Conservation (phyloP, 345 rosid species). For the Acer saccharum region DNA sequence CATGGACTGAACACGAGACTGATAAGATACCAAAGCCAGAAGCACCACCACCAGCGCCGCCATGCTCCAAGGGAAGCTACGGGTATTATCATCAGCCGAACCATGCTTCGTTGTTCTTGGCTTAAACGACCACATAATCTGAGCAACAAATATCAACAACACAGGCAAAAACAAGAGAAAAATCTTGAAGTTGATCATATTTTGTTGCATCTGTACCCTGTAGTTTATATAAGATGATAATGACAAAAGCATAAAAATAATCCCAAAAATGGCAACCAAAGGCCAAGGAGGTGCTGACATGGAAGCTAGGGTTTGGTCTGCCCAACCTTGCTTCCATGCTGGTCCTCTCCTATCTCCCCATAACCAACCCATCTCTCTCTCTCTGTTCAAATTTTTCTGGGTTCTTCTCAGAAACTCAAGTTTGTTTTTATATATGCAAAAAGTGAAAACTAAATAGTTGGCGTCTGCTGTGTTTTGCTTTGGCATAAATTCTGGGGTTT, state of each 20-base stretch:
- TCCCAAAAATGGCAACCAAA: constrained; percentile 49
- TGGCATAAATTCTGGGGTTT: constrained; percentile 42
- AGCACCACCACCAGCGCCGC: constrained; percentile 46
- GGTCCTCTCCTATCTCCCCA: constrained; percentile 60
- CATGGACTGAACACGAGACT: constrained; percentile 61
- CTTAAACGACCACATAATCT: constrained; percentile 13
- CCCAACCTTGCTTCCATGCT: constrained; percentile 72
- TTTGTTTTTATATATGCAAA: constrained; percentile 2
- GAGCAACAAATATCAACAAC: constrained; percentile 45
- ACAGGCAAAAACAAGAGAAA: constrained; percentile 61
- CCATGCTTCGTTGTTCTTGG: constrained; percentile 25
- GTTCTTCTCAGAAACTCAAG: background rate
- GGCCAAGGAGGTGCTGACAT: constrained; percentile 67
- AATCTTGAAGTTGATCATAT: constrained; percentile 51
- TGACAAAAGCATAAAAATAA: constrained; percentile 50
- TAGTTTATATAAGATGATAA: constrained; percentile 54
- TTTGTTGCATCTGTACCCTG: constrained; percentile 50
- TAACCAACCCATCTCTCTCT: constrained; percentile 54
- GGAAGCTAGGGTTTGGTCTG: constrained; percentile 47
- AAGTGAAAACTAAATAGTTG: background rate
- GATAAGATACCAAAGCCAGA: constrained; percentile 64
- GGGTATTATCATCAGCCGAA: constrained; percentile 15
- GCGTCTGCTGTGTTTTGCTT: constrained; percentile 26
- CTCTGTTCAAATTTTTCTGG: background rate
- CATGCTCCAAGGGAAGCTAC: constrained; percentile 66